Evolutionary conservation across 2,329 filamentous ascomycete species (phyloP), one percentile per base, ranked within the genome.

Genomic region (Trichoderma aggressivum): DNA sequence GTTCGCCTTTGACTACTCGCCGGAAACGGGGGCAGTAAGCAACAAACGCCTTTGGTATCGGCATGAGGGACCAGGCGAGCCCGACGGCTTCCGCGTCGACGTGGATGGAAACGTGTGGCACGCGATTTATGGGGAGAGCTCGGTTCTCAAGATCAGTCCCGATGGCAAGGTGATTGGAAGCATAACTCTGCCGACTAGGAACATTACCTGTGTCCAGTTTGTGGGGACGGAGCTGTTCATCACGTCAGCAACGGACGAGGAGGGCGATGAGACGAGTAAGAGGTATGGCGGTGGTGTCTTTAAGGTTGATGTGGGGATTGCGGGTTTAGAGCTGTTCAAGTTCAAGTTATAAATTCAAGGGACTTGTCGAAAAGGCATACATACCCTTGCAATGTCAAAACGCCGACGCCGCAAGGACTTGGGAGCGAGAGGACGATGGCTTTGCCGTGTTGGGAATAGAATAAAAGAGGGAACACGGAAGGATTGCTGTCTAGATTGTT

Each of bases 101-200:
- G 87, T 86, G 56, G 89, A 97, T 69, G 94, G 94, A n/a, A 91
- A 92, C 82, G 86, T 97, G 77, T 98, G 95, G 94, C 90, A 92
- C 73, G 92, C 93, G 8, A 85, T 96, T n/a, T 96, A 93, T 78
- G 94, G 94, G 68, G 92, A 91, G 73, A 85, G 88, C 72, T 88
- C 89, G 72, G 92, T 97, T 28, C 82, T 97, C 74, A 89, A 92
- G 79, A 91, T 97, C 77, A 89, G 87, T 61, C 88, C 90, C 5
- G 80, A 86, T 64, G 94, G 93, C 3, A 83, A 90, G 76, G 81
- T 97, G 34, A 84, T 94, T 6, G 94, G 92, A 7, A 88, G 94
- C 82, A 86, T 98, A 74, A 86, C 84, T 70, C 83, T 97, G 74
- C 94, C 94, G 5, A 97, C 94, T 14, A 86, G 86, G 73, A 92